Conservation (phyloP, 2,329 filamentous ascomycete genomes). For the Coniochaeta ligniaria region DNA sequence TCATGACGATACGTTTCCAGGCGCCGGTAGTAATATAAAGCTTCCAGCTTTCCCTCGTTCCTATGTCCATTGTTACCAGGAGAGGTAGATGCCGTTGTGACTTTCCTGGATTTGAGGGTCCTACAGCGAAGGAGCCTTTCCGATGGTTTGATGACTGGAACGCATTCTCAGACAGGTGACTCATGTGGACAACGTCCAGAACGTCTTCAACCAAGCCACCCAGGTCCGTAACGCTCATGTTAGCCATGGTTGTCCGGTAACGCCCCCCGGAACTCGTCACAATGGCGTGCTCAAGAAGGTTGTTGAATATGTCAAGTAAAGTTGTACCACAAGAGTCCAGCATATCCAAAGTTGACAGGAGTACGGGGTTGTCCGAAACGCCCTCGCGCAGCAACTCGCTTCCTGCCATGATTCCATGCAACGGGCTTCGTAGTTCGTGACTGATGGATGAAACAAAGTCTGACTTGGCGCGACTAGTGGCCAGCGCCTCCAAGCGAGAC, state of each 20-base stretch:
- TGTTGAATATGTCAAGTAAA: constrained; percentile 39
- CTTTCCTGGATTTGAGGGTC: background rate
- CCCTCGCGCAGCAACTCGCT: constrained; percentile 42
- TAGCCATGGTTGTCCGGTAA: background rate
- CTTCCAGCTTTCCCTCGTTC: constrained; percentile 25
- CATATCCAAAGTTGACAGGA: constrained; percentile 23
- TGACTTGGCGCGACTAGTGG: constrained; percentile 36
- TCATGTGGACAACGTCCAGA: constrained; percentile 26
- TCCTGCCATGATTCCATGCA: constrained; percentile 49
- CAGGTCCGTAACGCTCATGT: constrained; percentile 10
- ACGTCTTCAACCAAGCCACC: constrained; percentile 24
- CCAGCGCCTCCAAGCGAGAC: constrained; percentile 30
- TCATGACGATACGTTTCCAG: constrained; percentile 42
- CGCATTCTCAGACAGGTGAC: constrained; percentile 19
- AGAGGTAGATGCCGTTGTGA: background rate
- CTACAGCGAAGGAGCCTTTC: background rate
- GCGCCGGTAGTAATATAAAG: constrained; percentile 43
- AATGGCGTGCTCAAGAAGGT: constrained; percentile 14
- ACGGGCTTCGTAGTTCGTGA: constrained; percentile 49
- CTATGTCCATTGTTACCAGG: background rate
- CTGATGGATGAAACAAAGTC: constrained; percentile 50
- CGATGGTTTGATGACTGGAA: background rate
- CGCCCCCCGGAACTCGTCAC: constrained; percentile 3
- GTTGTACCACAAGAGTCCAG: constrained; percentile 41
- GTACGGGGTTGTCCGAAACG: constrained; percentile 25